A percentile compares a stretch with the other conserved stretches of the same genome.
phyloP scores from a whole-genome alignment of 1,284 basidiomycete species.

The Ceratobasidium sp. region DNA sequence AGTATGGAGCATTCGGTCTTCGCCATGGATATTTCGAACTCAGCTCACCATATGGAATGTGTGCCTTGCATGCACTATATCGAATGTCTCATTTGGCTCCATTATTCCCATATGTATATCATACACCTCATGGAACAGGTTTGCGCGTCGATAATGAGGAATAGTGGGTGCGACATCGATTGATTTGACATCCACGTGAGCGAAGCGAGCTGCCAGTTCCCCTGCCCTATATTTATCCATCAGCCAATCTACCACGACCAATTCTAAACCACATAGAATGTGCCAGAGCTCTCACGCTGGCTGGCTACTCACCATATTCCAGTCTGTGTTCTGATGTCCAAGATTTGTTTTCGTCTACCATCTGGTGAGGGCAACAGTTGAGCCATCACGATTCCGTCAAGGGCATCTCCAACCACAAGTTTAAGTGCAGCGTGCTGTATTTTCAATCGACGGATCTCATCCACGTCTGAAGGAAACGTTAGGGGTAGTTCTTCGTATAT shows the following conservation, averaged over 20 bases:
- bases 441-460: constrained; percentile 31
- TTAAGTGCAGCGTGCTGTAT: constrained; percentile 39
- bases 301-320: constrained; percentile 38
- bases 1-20: not conserved
- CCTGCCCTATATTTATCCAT: constrained; percentile 27
- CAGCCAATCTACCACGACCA: not conserved
- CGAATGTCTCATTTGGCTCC: constrained; percentile 36
- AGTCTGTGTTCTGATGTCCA: constrained; percentile 39
- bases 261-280: not conserved
- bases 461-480: constrained; percentile 35
- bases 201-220: constrained; percentile 38
- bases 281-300: not conserved
- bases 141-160: constrained; percentile 35
- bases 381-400: not conserved
- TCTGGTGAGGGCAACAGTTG: not conserved
- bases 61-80: constrained; percentile 40
- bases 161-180: constrained; percentile 41
- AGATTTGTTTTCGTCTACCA: constrained; percentile 34
- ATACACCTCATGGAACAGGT: constrained; percentile 41
- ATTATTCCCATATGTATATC: constrained; percentile 39
- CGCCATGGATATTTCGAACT: not conserved
- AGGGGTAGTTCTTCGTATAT: constrained; percentile 37
- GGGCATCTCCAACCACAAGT: constrained; percentile 24
- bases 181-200: constrained; percentile 39
- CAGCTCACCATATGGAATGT: constrained; percentile 26